These are phyloP conservation scores for Trebouxiophyceae sp. DNA, from an alignment of 163 green algal species.

Conservation along the genomic window DNA sequence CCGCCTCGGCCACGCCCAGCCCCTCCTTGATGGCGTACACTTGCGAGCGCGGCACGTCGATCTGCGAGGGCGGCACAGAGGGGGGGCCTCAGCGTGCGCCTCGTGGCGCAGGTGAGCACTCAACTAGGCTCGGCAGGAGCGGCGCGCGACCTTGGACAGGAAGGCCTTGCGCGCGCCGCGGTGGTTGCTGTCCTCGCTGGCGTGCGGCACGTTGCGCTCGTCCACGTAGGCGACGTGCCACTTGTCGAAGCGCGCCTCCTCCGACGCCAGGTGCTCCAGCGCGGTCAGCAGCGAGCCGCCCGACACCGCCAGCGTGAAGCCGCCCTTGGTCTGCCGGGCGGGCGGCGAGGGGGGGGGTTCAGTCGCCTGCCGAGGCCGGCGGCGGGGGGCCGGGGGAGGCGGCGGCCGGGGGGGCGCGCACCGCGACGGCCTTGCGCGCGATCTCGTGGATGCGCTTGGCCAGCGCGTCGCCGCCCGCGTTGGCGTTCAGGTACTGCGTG, in stretches of 20 bases:
- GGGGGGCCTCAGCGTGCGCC: no score
- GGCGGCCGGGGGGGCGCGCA: not conserved
- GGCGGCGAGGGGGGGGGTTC: not conserved
- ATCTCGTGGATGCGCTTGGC: conserved; percentile 36
- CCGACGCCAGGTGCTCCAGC: conserved; percentile 31
- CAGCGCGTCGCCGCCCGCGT: conserved; percentile 41
- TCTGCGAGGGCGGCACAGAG: no score
- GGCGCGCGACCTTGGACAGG: conserved; percentile 51
- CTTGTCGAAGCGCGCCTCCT: conserved; percentile 47
- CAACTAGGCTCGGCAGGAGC: no score
- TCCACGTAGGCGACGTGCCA: conserved; percentile 80
- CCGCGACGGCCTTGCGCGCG: not conserved
- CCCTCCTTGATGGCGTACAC: conserved; percentile 64
- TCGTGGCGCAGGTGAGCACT: no score
- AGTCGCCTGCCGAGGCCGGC: not conserved
- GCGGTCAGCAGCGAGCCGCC: conserved; percentile 56
- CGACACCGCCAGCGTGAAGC: conserved; percentile 67
- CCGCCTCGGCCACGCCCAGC: conserved; percentile 58
- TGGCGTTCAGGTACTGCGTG: conserved; percentile 49
- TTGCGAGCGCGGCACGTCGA: conserved; percentile 19
- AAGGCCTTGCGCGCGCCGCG: conserved; percentile 61
- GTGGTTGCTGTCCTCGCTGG: conserved; percentile 66
- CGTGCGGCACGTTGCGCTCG: conserved; percentile 76
- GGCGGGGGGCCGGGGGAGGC: not conserved
- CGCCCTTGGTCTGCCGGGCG: conserved; percentile 34